These are phyloP conservation scores for Aspergillus pseudoviridinutans DNA, from an alignment of 2,329 filamentous ascomycete genomes.

Conservation along the genomic window DNA sequence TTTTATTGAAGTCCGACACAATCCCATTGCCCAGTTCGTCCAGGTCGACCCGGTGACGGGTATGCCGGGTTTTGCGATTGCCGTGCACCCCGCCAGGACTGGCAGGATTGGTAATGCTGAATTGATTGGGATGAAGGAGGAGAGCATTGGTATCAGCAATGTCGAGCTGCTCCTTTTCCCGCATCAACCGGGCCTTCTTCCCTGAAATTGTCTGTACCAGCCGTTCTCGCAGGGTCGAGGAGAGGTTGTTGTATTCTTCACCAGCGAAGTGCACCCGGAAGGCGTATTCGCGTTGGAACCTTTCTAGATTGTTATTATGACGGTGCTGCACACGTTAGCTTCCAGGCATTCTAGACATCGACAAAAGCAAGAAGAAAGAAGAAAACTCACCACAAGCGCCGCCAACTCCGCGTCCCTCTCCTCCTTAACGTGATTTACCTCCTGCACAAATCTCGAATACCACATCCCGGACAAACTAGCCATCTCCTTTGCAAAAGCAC, in stretches of 20 bases:
- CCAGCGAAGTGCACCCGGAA: slow-evolving; percentile 60
- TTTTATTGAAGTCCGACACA: slow-evolving; percentile 47
- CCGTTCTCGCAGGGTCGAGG: slow-evolving; percentile 58
- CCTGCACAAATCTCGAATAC: slow-evolving; percentile 79
- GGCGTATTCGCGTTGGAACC: slow-evolving; percentile 54
- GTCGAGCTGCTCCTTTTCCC: slow-evolving; percentile 64
- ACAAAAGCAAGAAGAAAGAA: background rate
- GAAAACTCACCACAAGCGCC: slow-evolving; percentile 66
- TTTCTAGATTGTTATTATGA: slow-evolving; percentile 52
- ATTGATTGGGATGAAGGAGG: slow-evolving; percentile 62
- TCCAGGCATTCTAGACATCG: background rate
- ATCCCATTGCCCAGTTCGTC: slow-evolving; percentile 50
- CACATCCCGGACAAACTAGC: slow-evolving; percentile 66
- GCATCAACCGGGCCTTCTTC: slow-evolving; percentile 55
- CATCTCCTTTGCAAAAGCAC: slow-evolving; percentile 66
- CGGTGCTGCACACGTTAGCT: slow-evolving; percentile 45
- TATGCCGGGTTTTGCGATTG: slow-evolving; percentile 61
- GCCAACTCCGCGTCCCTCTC: slow-evolving; percentile 79
- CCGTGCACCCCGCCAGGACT: slow-evolving; percentile 58
- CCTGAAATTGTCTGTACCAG: slow-evolving; percentile 55
- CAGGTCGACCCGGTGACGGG: slow-evolving; percentile 54
- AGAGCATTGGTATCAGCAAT: slow-evolving; percentile 63
- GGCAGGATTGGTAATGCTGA: slow-evolving; percentile 61
- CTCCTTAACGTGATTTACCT: slow-evolving; percentile 84
- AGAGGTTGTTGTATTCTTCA: slow-evolving; percentile 59